Conservation (phyloP, 2,329 filamentous ascomycete species). For the Pseudogymnoascus sp. region DNA sequence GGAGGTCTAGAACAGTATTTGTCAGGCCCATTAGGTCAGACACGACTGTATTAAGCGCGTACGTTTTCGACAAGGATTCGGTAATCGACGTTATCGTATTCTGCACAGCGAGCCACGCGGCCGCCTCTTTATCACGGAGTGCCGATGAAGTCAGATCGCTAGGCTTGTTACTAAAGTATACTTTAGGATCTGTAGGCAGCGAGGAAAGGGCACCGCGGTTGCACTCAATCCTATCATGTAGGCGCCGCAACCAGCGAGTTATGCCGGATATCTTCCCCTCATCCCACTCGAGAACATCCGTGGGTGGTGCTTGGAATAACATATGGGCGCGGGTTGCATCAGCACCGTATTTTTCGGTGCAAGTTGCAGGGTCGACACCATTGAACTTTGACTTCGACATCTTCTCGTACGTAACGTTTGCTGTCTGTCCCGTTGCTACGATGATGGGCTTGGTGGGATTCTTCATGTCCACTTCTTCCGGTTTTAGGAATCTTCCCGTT, state of each 20-base stretch:
- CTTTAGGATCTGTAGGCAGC: slow-evolving; percentile 17
- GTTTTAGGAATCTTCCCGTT: slow-evolving; percentile 68
- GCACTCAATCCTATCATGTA: slow-evolving; percentile 49
- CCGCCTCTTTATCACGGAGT: slow-evolving; percentile 21
- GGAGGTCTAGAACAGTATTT: slow-evolving; percentile 39
- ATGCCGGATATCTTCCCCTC: slow-evolving; percentile 73
- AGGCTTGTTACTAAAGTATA: slow-evolving; percentile 20
- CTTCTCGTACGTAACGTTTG: slow-evolving; percentile 68
- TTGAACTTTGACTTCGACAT: slow-evolving; percentile 97
- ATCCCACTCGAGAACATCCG: slow-evolving; percentile 81
- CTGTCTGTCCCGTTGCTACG: slow-evolving; percentile 47
- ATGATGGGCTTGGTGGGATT: slow-evolving; percentile 50
- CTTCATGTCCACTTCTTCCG: slow-evolving; percentile 61
- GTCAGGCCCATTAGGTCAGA: slow-evolving; percentile 78
- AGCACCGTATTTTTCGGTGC: slow-evolving; percentile 67
- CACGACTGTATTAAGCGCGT: slow-evolving; percentile 73
- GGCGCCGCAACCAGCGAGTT: slow-evolving; percentile 66
- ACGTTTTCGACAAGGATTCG: slow-evolving; percentile 59
- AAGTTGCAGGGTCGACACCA: slow-evolving; percentile 70
- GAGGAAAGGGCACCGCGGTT: slow-evolving; percentile 18
- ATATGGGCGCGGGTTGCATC: slow-evolving; percentile 82
- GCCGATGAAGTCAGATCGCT: slow-evolving; percentile 18
- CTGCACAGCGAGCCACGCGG: slow-evolving; percentile 59
- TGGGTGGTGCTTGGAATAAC: slow-evolving; percentile 79
- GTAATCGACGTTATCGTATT: slow-evolving; percentile 59